Conservation (phyloP, 2,329 filamentous ascomycete species). For the Fusarium sp. region DNA sequence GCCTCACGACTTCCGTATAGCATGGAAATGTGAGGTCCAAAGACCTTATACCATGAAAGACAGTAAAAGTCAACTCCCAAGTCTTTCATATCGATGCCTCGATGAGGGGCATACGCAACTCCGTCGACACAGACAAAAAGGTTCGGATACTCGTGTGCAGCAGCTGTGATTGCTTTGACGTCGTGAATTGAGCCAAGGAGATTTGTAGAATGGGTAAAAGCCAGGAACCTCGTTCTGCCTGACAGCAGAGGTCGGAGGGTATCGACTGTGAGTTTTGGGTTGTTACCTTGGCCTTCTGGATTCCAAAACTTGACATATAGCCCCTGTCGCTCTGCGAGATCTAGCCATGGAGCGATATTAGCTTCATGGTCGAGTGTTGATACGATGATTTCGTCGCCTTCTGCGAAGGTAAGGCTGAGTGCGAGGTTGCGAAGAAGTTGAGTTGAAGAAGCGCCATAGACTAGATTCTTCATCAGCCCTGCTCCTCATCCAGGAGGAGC, state of each 20-base stretch:
- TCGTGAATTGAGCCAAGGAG: conserved; percentile 78
- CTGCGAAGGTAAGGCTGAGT: conserved; percentile 61
- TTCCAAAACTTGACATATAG: conserved; percentile 49
- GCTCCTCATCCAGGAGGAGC: rapidly evolving
- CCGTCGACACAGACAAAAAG: conserved; percentile 79
- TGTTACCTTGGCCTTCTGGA: conserved; percentile 1
- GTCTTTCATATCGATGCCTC: conserved; percentile 73
- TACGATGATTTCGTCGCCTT: conserved; percentile 74
- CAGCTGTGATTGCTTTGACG: conserved; percentile 64
- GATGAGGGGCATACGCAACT: conserved; percentile 80
- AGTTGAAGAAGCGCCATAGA: conserved; percentile 77
- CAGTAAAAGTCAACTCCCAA: conserved; percentile 79
- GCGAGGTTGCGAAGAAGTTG: conserved; percentile 80
- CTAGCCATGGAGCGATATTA: conserved; percentile 79
- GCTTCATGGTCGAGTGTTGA: conserved; percentile 82
- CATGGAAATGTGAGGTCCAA: conserved; percentile 78
- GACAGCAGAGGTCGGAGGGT: conserved; percentile 70
- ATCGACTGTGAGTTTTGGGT: conserved; percentile 68
- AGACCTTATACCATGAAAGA: conserved; percentile 88
- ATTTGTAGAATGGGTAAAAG: conserved; percentile 79
- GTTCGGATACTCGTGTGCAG: conserved; percentile 58
- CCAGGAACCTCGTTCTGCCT: conserved; percentile 73
- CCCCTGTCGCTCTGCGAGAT: conserved; percentile 69
- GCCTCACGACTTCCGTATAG: conserved; percentile 72
- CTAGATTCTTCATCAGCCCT: not conserved